Percentiles rank a stretch among this genome's conserved stretches.
Conservation (phyloP, 306 rosid genomes). For the Vigna radiata region DNA sequence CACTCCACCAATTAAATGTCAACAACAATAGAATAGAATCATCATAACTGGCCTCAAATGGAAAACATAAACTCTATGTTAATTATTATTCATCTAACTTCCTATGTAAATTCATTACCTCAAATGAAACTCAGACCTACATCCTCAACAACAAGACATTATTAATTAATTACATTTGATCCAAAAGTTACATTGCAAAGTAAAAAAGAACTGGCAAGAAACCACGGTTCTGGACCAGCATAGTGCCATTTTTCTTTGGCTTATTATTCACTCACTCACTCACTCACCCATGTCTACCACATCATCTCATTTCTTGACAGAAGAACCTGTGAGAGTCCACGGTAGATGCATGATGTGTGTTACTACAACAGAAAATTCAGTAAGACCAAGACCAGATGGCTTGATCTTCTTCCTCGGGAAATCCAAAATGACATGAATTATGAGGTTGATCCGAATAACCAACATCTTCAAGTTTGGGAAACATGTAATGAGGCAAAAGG, state of each 20-base stretch:
- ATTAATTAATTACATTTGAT: slow-evolving; percentile 44
- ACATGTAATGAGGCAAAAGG: slow-evolving; percentile 59
- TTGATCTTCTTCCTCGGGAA: slow-evolving; percentile 20
- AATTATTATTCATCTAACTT: not conserved
- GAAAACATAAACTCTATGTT: not conserved
- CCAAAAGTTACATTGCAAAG: slow-evolving; percentile 11
- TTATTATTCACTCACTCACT: slow-evolving; percentile 4
- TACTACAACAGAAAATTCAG: slow-evolving; percentile 3
- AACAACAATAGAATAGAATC: not conserved
- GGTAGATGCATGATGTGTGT: not conserved
- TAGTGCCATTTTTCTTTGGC: slow-evolving; percentile 31
- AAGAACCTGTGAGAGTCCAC: not conserved
- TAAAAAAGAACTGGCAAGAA: not conserved
- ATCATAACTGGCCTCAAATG: not conserved
- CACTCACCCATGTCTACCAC: slow-evolving; percentile 9
- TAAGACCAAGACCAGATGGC: slow-evolving; percentile 74
- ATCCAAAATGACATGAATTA: not conserved
- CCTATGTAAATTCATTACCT: not conserved
- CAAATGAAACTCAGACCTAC: not conserved
- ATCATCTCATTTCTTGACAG: slow-evolving; percentile 22
- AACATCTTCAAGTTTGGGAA: slow-evolving; percentile 66
- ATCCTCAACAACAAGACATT: slow-evolving; percentile 1
- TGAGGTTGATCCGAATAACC: slow-evolving; percentile 51
- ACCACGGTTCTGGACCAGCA: no score
- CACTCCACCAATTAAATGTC: not conserved